Evolutionary conservation across 2,329 filamentous ascomycete genomes (phyloP).

Genomic region (Nigrospora oryzae): DNA sequence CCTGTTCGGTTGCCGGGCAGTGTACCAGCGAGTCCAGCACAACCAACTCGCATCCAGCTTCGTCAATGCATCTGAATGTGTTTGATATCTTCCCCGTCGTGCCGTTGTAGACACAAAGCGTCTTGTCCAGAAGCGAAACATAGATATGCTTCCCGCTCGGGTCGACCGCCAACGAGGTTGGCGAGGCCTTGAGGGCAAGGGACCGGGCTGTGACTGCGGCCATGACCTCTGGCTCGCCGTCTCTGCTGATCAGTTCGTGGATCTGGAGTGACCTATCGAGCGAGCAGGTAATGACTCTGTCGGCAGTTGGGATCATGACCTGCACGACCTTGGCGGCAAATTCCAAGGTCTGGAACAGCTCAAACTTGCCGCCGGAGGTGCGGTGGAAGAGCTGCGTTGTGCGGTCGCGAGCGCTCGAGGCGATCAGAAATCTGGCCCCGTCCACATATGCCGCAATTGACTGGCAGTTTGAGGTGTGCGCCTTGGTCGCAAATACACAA

Average conservation of each 20-base stretch:
- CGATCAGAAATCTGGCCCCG: conserved; percentile 57
- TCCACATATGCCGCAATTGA: conserved; percentile 67
- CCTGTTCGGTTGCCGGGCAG: conserved; percentile 44
- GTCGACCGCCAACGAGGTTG: conserved; percentile 71
- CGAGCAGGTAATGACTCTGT: conserved; percentile 77
- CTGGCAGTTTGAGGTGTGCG: conserved; percentile 78
- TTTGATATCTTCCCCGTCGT: conserved; percentile 59
- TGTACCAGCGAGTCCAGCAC: conserved; percentile 72
- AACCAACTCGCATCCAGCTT: conserved; percentile 71
- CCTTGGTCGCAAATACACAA: conserved; percentile 66
- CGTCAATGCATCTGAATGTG: conserved; percentile 77
- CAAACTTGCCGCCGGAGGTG: conserved; percentile 48
- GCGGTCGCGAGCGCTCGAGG: conserved; percentile 78
- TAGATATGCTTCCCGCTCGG: conserved; percentile 51
- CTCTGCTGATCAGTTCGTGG: conserved; percentile 66
- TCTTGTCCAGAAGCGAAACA: conserved; percentile 53
- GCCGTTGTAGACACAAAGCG: conserved; percentile 53
- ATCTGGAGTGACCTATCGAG: conserved; percentile 81
- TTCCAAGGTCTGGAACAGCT: conserved; percentile 86
- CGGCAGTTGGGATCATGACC: conserved; percentile 63
- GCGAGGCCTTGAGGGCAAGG: conserved; percentile 78
- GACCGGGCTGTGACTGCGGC: conserved; percentile 72
- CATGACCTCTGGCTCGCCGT: conserved; percentile 53
- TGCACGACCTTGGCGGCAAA: conserved; percentile 80
- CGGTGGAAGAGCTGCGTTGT: conserved; percentile 84